These are phyloP conservation scores for Fonsecaea multimorphosa DNA, from an alignment of 2,329 filamentous ascomycete species.

Conservation along the genomic window DNA sequence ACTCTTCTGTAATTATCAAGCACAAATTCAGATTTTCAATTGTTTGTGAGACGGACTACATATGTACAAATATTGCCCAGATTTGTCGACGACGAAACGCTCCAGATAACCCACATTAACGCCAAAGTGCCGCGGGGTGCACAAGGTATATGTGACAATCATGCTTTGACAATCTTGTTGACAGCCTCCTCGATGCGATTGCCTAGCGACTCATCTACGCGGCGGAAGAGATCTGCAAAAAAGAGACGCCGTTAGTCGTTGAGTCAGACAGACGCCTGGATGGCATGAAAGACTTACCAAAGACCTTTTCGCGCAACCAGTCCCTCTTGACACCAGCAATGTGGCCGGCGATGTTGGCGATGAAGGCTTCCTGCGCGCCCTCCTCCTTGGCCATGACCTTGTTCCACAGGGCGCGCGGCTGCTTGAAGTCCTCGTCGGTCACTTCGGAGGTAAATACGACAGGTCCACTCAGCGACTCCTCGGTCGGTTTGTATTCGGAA, in stretches of 20 bases:
- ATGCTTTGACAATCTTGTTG: conserved; percentile 16
- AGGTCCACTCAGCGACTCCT: conserved; percentile 43
- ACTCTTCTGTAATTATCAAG: not conserved
- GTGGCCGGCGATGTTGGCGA: conserved; percentile 65
- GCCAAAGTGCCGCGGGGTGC: not conserved
- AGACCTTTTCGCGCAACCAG: conserved; percentile 65
- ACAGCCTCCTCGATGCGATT: conserved; percentile 46
- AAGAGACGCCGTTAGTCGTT: not conserved
- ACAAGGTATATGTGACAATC: not conserved
- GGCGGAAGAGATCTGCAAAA: conserved; percentile 25
- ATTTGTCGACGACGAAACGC: not conserved
- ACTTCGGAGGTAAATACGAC: conserved; percentile 49
- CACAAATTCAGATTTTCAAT: not conserved
- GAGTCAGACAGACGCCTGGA: not conserved
- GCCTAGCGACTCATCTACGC: conserved; percentile 20
- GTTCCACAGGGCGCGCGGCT: conserved; percentile 53
- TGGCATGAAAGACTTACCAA: conserved; percentile 42
- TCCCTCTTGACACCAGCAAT: conserved; percentile 61
- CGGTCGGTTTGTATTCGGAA: conserved; percentile 40
- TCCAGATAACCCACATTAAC: not conserved
- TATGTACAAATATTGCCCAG: not conserved
- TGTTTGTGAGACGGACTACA: not conserved
- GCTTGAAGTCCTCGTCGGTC: conserved; percentile 53
- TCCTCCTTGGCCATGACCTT: conserved; percentile 48
- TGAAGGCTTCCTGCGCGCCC: conserved; percentile 67